phyloP scores from a whole-genome alignment of 805 yeast species.

The Yamadazyma scolyti region DNA sequence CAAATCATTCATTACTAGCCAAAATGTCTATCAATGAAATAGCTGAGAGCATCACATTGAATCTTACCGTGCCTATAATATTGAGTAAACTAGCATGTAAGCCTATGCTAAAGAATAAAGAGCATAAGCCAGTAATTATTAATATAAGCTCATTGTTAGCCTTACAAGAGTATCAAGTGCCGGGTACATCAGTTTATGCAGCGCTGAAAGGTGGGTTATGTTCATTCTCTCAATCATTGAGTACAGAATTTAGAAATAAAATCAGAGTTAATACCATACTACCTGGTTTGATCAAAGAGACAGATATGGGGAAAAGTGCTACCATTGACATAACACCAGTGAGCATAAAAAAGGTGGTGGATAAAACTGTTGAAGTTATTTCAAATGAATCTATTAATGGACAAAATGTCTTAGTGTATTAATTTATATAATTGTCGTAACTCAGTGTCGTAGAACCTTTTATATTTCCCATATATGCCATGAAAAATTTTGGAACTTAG shows the following conservation, averaged over 20 bases:
- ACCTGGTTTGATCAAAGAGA: slow-evolving; percentile 65
- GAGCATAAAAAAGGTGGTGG: slow-evolving; percentile 24
- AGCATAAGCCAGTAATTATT: slow-evolving; percentile 37
- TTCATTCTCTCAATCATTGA: slow-evolving; percentile 57
- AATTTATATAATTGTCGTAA: slow-evolving; percentile 3
- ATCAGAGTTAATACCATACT: slow-evolving; percentile 62
- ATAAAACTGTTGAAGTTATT: slow-evolving; percentile 19
- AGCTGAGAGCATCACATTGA: slow-evolving; percentile 45
- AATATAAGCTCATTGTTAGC: slow-evolving; percentile 69
- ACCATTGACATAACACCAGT: slow-evolving; percentile 18
- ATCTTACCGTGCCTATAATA: slow-evolving; percentile 59
- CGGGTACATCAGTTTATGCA: slow-evolving; percentile 64
- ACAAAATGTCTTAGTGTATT: slow-evolving; percentile 12
- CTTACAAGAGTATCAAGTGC: slow-evolving; percentile 23
- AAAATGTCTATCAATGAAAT: slow-evolving; percentile 41
- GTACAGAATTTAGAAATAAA: slow-evolving; percentile 53
- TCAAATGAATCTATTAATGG: slow-evolving; percentile 26
- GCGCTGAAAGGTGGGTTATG: slow-evolving; percentile 70
- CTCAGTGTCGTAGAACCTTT: slow-evolving; percentile 5
- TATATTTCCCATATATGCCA: slow-evolving; percentile 7
- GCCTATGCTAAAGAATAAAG: slow-evolving; percentile 43
- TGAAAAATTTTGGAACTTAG: slow-evolving; percentile 2
- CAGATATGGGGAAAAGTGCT: slow-evolving; percentile 56
- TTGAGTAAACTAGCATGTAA: slow-evolving; percentile 50
- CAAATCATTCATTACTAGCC: slow-evolving; percentile 53